Evolutionary conservation across 1,139 yeast genomes (phyloP).

Genomic region (Yamadazyma triangularis): DNA sequence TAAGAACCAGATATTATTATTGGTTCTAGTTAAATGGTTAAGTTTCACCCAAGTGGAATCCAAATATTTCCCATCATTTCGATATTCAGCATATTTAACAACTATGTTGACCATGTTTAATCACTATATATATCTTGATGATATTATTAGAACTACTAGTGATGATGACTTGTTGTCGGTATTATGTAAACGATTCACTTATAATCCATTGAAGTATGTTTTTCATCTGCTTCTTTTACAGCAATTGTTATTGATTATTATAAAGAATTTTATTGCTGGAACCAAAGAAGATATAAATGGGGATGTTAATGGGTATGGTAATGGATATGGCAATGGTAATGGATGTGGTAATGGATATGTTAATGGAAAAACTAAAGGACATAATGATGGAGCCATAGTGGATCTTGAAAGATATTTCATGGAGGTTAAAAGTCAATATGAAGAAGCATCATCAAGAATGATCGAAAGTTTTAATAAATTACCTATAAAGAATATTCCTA

Average conservation of each 20-base stretch:
- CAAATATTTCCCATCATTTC: constrained; percentile 29
- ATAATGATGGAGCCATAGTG: too few species aligned
- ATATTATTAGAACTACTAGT: constrained; percentile 12
- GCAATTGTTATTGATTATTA: constrained; percentile 20
- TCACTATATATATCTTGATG: constrained; percentile 20
- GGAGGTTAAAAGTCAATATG: constrained; percentile 6
- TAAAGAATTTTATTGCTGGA: constrained; percentile 11
- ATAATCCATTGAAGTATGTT: constrained; percentile 14
- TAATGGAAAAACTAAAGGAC: too few species aligned
- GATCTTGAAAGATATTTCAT: constrained; percentile 9
- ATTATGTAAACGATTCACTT: constrained; percentile 10
- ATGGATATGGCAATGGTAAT: too few species aligned
- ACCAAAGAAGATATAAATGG: not conserved
- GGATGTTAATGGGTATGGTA: constrained; percentile 1
- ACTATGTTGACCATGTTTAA: constrained; percentile 23
- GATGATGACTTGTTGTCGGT: constrained; percentile 9
- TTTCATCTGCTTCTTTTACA: constrained; percentile 19
- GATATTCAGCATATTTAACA: constrained; percentile 26
- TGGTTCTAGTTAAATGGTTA: constrained; percentile 26
- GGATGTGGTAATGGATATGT: too few species aligned
- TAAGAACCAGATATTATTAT: constrained; percentile 17
- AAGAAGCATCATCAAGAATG: constrained; percentile 8
- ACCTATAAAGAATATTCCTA: constrained; percentile 5
- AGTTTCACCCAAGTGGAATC: constrained; percentile 27
- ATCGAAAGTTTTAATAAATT: constrained; percentile 6